These are phyloP conservation scores for Cylindrotheca closterium DNA, from an alignment of 108 stramenopile species.

Conservation along the genomic window DNA sequence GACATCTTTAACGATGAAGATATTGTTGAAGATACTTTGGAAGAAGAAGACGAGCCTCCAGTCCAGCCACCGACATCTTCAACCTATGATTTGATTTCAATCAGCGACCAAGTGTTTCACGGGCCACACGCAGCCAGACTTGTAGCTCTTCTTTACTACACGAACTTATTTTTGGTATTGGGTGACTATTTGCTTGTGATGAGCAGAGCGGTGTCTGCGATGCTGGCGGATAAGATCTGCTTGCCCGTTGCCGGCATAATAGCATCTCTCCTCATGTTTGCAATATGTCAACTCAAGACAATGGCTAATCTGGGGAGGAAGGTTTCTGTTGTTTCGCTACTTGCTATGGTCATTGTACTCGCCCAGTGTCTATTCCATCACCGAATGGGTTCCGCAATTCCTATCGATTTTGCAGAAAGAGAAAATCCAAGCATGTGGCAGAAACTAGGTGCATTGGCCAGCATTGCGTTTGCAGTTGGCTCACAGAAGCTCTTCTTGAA, in stretches of 20 bases:
- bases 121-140: conserved; percentile 2
- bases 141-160: conserved; percentile 53
- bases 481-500: conserved; percentile 69
- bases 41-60: neutral
- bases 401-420: neutral
- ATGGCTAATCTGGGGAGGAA: conserved; percentile 59
- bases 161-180: conserved; percentile 56
- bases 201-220: conserved; percentile 48
- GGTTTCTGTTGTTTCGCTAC: conserved; percentile 40
- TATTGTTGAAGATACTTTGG: neutral
- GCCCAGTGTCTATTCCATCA: conserved; percentile 51
- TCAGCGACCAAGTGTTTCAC: conserved; percentile 42
- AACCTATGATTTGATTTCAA: conserved; percentile 59
- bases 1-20: conserved; percentile 12
- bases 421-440: conserved; percentile 22
- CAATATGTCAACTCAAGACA: conserved; percentile 52
- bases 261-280: conserved; percentile 62
- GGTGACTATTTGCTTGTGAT: conserved; percentile 59
- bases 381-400: conserved; percentile 6
- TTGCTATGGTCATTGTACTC: conserved; percentile 52
- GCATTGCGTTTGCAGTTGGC: conserved; percentile 62
- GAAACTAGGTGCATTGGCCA: conserved; percentile 48
- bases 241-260: conserved; percentile 50
- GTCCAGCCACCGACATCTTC: neutral
- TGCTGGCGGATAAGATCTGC: conserved; percentile 52